These are phyloP conservation scores for Phanerochaete sordida DNA, from an alignment of 768 basidiomycete genomes.

Conservation along the genomic window DNA sequence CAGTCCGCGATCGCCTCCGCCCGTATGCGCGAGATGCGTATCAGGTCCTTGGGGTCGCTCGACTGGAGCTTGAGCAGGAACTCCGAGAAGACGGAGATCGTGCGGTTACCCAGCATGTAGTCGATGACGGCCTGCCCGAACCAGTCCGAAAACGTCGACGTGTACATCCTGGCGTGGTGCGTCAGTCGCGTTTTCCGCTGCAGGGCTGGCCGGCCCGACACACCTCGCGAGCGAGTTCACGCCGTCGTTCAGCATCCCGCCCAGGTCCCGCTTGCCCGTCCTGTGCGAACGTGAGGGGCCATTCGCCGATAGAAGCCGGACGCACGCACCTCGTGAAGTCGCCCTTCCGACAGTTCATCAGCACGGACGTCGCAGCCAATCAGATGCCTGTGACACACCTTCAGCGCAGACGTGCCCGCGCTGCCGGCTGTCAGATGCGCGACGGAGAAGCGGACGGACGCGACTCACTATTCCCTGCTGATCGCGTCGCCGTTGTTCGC, in stretches of 20 bases:
- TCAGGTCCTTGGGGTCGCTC: constrained; percentile 88
- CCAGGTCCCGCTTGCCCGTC: constrained; percentile 93
- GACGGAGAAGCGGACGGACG: not conserved
- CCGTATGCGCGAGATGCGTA: constrained; percentile 84
- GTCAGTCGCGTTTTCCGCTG: not conserved
- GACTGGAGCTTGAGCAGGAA: constrained; percentile 86
- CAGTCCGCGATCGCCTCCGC: constrained; percentile 91
- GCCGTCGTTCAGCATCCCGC: constrained; percentile 91
- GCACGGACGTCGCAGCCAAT: no score
- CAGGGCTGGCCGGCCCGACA: constrained; percentile 1
- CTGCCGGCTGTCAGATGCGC: constrained; percentile 37
- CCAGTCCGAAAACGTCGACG: constrained; percentile 91
- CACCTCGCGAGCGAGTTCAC: constrained; percentile 88
- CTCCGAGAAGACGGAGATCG: constrained; percentile 86
- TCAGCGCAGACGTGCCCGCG: constrained; percentile 94
- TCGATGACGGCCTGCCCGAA: constrained; percentile 96
- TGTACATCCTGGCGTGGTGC: constrained; percentile 62
- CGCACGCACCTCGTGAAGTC: constrained; percentile 75
- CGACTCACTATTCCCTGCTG: constrained; percentile 75
- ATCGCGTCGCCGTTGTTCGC: constrained; percentile 98
- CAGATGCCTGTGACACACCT: constrained; percentile 48
- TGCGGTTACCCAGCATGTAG: constrained; percentile 86
- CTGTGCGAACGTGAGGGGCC: constrained; percentile 33
- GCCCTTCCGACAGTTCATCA: constrained; percentile 42
- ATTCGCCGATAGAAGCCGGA: not conserved